Percentiles rank a stretch among this genome's conserved stretches.
Evolutionary conservation across 345 rosid species (phyloP).

Genomic region (Kandelia obovata): DNA sequence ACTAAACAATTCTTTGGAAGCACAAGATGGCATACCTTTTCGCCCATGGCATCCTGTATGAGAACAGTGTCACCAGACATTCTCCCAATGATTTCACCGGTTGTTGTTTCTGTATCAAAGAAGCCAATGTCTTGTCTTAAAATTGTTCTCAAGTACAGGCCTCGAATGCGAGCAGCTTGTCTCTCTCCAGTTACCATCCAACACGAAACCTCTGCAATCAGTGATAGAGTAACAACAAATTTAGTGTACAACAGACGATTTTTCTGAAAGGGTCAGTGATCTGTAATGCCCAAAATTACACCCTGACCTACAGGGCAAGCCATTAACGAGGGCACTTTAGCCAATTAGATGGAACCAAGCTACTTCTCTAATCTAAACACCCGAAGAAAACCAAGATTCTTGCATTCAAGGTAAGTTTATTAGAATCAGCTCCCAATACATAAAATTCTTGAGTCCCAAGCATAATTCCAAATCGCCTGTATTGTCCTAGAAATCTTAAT

Average conservation of each 20-base stretch:
- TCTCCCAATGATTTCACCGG: constrained; percentile 86
- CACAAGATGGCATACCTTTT: constrained; percentile 43
- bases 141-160: constrained; percentile 68
- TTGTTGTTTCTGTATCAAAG: constrained; percentile 82
- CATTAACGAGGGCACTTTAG: too few species aligned
- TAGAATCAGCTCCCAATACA: neutral
- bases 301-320: too few species aligned
- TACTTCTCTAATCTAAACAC: too few species aligned
- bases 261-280: neutral
- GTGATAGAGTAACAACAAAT: neutral
- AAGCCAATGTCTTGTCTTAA: constrained; percentile 76
- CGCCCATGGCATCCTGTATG: constrained; percentile 96
- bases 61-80: constrained; percentile 93
- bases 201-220: constrained; percentile 65
- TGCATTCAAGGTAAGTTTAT: too few species aligned
- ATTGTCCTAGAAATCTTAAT: neutral
- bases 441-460: neutral
- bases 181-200: constrained; percentile 94
- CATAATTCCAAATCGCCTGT: neutral
- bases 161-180: constrained; percentile 70
- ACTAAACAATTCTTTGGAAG: neutral
- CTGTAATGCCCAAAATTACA: too few species aligned
- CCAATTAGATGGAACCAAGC: too few species aligned
- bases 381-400: too few species aligned
- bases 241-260: neutral